A percentile compares a stretch with the other conserved stretches of the same genome.
Evolutionary conservation across 2,329 filamentous ascomycete genomes (phyloP).

Genomic region (Fusarium sublunatum): DNA sequence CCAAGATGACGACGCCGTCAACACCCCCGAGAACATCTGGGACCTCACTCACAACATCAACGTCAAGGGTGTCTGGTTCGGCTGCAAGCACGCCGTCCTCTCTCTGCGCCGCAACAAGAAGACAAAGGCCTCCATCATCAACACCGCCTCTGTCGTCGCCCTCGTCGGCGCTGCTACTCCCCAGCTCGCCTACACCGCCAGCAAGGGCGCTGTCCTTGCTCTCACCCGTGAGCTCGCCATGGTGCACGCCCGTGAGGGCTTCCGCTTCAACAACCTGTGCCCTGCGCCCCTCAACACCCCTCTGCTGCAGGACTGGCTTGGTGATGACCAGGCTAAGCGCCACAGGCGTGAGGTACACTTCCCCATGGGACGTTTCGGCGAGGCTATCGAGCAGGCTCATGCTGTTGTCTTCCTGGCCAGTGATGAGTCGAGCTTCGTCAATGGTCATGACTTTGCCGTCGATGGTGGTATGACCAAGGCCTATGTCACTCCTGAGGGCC

Average conservation of each 20-base stretch:
- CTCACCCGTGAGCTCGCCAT: conserved; percentile 92
- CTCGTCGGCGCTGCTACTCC: conserved; percentile 88
- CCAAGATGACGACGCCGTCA: conserved; percentile 80
- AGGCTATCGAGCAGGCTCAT: conserved; percentile 93
- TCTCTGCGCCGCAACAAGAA: conserved; percentile 84
- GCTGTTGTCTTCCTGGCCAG: conserved; percentile 88
- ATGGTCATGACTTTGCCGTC: conserved; percentile 91
- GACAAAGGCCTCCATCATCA: conserved; percentile 84
- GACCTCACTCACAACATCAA: conserved; percentile 94
- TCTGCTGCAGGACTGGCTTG: conserved; percentile 91
- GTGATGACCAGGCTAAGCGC: conserved; percentile 85
- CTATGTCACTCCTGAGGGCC: conserved; percentile 78
- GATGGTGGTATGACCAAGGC: conserved; percentile 97
- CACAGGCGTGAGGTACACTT: conserved; percentile 88
- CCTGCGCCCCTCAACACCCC: conserved; percentile 93
- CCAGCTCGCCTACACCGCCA: conserved; percentile 92
- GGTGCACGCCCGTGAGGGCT: conserved; percentile 89
- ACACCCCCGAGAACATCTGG: conserved; percentile 92
- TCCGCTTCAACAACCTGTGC: conserved; percentile 90
- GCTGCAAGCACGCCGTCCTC: conserved; percentile 89
- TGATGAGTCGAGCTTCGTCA: conserved; percentile 90
- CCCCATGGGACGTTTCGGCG: conserved; percentile 86
- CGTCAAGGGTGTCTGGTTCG: conserved; percentile 98
- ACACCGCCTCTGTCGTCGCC: conserved; percentile 90
- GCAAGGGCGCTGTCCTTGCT: conserved; percentile 91